phyloP scores from a whole-genome alignment of 2,329 filamentous ascomycete species.

The Penicillium sclerotigenum region DNA sequence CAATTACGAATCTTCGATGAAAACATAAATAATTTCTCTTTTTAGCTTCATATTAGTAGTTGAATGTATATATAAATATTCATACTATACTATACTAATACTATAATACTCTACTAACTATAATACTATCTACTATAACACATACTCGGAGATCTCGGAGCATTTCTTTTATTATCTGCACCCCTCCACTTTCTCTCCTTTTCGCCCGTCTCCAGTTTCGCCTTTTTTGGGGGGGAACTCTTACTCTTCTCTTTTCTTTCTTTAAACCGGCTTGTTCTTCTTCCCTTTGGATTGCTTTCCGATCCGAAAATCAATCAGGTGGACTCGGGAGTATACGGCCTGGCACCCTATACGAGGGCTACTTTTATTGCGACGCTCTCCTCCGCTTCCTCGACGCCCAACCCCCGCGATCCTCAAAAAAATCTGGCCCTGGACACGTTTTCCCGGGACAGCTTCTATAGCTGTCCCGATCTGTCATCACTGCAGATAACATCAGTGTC shows the following conservation, averaged over 20 bases:
- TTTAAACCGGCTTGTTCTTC: not conserved
- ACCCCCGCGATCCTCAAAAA: conserved; percentile 29
- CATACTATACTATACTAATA: not conserved
- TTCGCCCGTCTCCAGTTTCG: not conserved
- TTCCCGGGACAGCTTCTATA: conserved; percentile 41
- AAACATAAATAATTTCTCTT: not conserved
- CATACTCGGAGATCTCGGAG: conserved; percentile 2
- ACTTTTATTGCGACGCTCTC: conserved; percentile 20
- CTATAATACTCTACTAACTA: not conserved
- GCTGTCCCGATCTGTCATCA: conserved; percentile 44
- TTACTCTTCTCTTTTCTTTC: not conserved
- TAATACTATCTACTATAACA: not conserved
- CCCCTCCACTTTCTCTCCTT: conserved; percentile 10
- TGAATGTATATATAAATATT: not conserved
- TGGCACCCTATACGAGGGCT: conserved; percentile 12
- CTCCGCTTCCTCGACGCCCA: conserved; percentile 19
- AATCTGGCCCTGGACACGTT: conserved; percentile 42
- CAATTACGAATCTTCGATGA: conserved; percentile 9
- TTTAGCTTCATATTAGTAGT: not conserved
- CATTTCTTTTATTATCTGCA: conserved; percentile 2
- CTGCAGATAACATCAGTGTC: conserved; percentile 32
- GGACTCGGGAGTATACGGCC: conserved; percentile 8
- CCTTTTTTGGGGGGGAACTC: no score
- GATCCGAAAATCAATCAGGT: not conserved
- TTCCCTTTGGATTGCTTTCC: not conserved